These are phyloP conservation scores for Psilocybe sp. DNA, from an alignment of 768 basidiomycete species.

Conservation along the genomic window DNA sequence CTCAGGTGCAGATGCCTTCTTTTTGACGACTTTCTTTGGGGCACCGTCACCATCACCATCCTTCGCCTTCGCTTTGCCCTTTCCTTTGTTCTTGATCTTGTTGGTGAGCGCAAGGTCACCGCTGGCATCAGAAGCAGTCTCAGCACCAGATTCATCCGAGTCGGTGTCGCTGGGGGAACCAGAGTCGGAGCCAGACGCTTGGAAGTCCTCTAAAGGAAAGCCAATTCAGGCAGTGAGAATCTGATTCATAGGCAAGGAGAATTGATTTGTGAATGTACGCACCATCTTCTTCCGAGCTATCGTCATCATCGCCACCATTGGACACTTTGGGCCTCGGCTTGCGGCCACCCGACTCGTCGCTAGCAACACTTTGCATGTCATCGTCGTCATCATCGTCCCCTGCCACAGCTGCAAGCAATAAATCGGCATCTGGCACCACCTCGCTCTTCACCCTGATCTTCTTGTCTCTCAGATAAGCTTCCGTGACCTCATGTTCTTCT, in stretches of 20 bases:
- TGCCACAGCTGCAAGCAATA: conserved; percentile 62
- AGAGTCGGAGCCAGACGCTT: conserved; percentile 77
- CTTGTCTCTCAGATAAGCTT: conserved; percentile 84
- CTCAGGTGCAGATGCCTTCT: conserved; percentile 7
- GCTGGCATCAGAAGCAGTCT: conserved; percentile 82
- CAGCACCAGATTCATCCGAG: conserved; percentile 63
- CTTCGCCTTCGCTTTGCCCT: conserved; percentile 23
- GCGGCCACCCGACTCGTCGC: conserved; percentile 59
- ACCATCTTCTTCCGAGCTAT: conserved; percentile 79
- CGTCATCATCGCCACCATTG: conserved; percentile 54
- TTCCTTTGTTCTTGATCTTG: conserved; percentile 39
- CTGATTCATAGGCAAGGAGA: conserved; percentile 1
- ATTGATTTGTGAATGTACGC: neutral
- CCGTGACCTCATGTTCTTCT: conserved; percentile 88
- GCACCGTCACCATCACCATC: conserved; percentile 14
- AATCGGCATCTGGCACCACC: conserved; percentile 85
- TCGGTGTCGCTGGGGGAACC: conserved; percentile 86
- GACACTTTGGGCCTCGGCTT: conserved; percentile 42
- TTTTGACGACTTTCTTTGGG: conserved; percentile 13
- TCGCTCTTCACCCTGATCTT: conserved; percentile 94
- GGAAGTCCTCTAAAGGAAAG: conserved; percentile 74
- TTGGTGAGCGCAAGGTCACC: conserved; percentile 68
- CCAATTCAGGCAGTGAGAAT: neutral
- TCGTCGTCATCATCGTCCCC: conserved; percentile 67
- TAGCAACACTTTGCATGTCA: conserved; percentile 80